A percentile compares a stretch with the other conserved stretches of the same genome.
Conservation (phyloP, 2,329 filamentous ascomycete species). For the Penicillium frequentans region DNA sequence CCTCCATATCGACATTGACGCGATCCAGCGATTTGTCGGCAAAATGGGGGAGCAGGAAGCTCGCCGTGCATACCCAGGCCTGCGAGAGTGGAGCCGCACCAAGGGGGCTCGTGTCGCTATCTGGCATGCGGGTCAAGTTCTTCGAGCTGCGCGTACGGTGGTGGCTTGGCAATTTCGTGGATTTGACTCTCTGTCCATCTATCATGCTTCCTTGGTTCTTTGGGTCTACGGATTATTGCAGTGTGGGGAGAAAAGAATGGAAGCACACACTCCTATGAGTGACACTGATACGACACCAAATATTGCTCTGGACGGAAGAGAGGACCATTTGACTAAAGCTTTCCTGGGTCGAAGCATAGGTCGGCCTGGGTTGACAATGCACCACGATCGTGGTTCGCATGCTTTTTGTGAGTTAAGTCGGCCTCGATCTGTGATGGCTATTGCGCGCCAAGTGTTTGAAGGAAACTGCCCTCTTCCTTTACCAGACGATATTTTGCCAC, state of each 20-base stretch:
- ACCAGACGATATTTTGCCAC: constrained; percentile 10
- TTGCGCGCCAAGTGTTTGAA: constrained; percentile 13
- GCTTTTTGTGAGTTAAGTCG: constrained; percentile 12
- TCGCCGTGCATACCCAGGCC: constrained; percentile 12
- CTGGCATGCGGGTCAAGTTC: constrained; percentile 16
- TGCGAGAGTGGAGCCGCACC: constrained; percentile 15
- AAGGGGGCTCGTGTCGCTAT: constrained; percentile 14
- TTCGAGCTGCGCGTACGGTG: constrained; percentile 13
- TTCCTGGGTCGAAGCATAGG: constrained; percentile 11
- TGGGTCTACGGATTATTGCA: constrained; percentile 16
- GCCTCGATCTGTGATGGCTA: constrained; percentile 11
- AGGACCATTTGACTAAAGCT: not conserved
- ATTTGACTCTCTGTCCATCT: constrained; percentile 14
- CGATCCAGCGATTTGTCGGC: constrained; percentile 14
- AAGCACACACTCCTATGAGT: constrained; percentile 5
- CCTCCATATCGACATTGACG: constrained; percentile 15
- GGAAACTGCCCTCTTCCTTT: constrained; percentile 11
- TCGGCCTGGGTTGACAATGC: constrained; percentile 11
- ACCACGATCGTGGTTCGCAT: not conserved
- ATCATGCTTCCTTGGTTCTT: constrained; percentile 13
- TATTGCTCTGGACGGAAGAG: constrained; percentile 9
- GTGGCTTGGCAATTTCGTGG: constrained; percentile 9
- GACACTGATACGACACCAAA: constrained; percentile 1
- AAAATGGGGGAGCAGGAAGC: constrained; percentile 15
- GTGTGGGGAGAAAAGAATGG: constrained; percentile 7